Evolutionary conservation across 1,284 basidiomycete species (phyloP), one percentile per base, ranked within the genome.

Genomic region (Cutaneotrichosporon cavernicola): DNA sequence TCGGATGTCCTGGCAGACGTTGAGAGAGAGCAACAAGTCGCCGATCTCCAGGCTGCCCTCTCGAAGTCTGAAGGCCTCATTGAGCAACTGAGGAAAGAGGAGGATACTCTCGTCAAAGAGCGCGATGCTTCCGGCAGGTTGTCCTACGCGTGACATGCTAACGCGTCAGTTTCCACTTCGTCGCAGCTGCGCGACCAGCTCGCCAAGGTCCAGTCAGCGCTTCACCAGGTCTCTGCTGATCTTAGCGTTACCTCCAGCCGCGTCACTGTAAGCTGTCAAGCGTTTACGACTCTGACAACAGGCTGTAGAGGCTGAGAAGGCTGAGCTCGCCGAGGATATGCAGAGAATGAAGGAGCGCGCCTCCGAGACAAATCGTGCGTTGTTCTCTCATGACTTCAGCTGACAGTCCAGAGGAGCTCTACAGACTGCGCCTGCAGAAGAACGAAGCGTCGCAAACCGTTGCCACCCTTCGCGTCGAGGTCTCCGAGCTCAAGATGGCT

Each of bases 401-500:
- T 65, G 40, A 64, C 69, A 62, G 13, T n/a, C 4, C 69, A 80
- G 78, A 80, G 70, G 74, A 76, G 40, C 66, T 77, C 21, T 75
- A 75, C 58, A 72, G 70, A 13, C 68, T 77, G 18, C 70, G 78
- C 11, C 52, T 74, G 1, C 74, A 75, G 46, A 73, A 73, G 64
- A 68, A 70, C 8, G 78, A 78, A 51, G 68, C 71, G 18, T 76
- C 76, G 3, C 72, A 76, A 81, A 91, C 90, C 81, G 86, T 89
- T 13, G 92, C 92, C n/a, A 92, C 90, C 73, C 87, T 90, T 69
- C 88, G 92, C 75, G 85, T 91, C 34, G 84, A 89, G 73, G 88
- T 92, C 56, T 89, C 91, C 7, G 92, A 93, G 75, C 91, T 93
- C 73, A 86, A 90, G 76, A 91, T 94, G 87, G 84, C 71, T 10